Evolutionary conservation across 331 rosid species (phyloP).

Genomic region (Malus hybrid): DNA sequence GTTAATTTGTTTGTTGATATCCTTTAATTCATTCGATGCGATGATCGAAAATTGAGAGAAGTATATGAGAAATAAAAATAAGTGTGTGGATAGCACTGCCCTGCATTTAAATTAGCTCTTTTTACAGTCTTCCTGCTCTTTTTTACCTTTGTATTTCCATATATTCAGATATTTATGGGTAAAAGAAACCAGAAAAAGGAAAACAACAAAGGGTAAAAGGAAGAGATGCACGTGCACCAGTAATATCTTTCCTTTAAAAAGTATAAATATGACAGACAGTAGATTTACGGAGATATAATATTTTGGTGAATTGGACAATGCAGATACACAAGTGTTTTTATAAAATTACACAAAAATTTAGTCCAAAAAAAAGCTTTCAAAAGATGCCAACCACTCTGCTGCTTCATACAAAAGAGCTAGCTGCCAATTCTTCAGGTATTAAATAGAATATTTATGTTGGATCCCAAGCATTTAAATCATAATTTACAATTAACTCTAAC

Average conservation of each 20-base stretch:
- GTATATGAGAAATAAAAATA: too few relatives aligned
- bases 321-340: too few relatives aligned
- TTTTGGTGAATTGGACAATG: background rate
- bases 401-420: background rate
- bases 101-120: background rate
- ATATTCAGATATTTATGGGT: background rate
- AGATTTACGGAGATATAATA: background rate
- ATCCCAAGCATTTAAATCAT: background rate
- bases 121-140: background rate
- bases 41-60: too few relatives aligned
- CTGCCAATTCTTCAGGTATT: background rate
- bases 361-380: background rate
- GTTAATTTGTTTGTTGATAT: too few relatives aligned
- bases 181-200: background rate
- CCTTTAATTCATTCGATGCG: too few relatives aligned
- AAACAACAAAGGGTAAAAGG: background rate
- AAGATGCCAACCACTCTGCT: background rate
- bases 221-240: background rate
- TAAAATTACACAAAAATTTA: background rate
- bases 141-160: background rate
- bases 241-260: too few relatives aligned
- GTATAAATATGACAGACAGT: background rate
- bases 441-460: background rate
- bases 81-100: too few relatives aligned
- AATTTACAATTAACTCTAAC: background rate